Conservation (phyloP, 2,329 filamentous ascomycete genomes). For the Fusarium sp. region DNA sequence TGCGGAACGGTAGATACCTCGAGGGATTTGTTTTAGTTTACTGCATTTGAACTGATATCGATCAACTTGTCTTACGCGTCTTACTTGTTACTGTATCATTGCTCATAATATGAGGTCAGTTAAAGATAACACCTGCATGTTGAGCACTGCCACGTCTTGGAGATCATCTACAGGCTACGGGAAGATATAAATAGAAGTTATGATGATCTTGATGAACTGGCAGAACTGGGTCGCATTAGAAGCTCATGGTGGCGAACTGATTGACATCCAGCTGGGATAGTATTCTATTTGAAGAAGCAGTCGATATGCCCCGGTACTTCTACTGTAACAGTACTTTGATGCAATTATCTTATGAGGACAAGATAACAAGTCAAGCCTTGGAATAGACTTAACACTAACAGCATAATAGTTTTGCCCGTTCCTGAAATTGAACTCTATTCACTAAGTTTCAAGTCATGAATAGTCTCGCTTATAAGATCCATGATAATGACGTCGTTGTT, state of each 20-base stretch:
- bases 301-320: background rate
- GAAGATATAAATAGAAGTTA: slow-evolving; percentile 29
- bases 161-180: slow-evolving; percentile 7
- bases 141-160: slow-evolving; percentile 26
- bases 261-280: background rate
- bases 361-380: background rate
- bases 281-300: background rate
- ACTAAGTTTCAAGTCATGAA: background rate
- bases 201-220: slow-evolving; percentile 9
- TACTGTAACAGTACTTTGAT: background rate
- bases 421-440: background rate
- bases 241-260: slow-evolving; percentile 9
- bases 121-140: background rate
- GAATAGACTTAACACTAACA: background rate
- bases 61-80: slow-evolving; percentile 2
- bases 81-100: background rate
- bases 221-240: slow-evolving; percentile 4
- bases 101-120: background rate
- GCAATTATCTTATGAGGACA: background rate
- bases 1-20: slow-evolving; percentile 33
- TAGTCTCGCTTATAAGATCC: background rate
- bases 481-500: slow-evolving; percentile 16
- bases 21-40: slow-evolving; percentile 15
- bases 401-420: background rate
- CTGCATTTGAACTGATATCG: slow-evolving; percentile 1